A percentile compares a stretch with the other conserved stretches of the same genome.
phyloP scores from a whole-genome alignment of 345 rosid genomes.

The Rhodomyrtus tomentosa region DNA sequence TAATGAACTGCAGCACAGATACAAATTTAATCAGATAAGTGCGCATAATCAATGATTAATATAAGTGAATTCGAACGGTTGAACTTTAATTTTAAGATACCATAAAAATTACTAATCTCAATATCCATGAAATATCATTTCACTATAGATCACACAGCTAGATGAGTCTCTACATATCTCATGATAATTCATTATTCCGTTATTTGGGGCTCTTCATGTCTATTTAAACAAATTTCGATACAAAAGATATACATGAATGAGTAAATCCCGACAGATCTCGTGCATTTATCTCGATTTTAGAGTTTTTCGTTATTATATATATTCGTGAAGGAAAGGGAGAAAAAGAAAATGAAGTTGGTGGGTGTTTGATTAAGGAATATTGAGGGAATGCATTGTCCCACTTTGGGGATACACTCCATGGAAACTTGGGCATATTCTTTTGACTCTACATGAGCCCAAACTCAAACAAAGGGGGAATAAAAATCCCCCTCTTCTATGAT shows the following conservation, averaged over 20 bases:
- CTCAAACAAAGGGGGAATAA: not conserved
- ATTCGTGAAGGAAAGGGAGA: not conserved
- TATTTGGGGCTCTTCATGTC: not conserved
- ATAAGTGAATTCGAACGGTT: not conserved
- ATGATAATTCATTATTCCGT: not conserved
- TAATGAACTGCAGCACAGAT: not conserved
- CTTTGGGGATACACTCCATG: conserved; percentile 11
- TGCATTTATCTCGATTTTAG: not conserved
- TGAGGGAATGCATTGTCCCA: conserved; percentile 9
- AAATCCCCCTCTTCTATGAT: not conserved
- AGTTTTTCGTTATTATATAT: not conserved
- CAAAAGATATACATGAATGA: not conserved
- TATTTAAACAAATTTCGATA: not conserved
- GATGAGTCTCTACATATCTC: not conserved
- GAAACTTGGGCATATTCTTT: conserved; percentile 2
- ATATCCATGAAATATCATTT: not conserved
- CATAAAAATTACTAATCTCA: not conserved
- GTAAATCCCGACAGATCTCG: not conserved
- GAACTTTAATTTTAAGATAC: not conserved
- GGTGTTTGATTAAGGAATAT: not conserved
- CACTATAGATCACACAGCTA: not conserved
- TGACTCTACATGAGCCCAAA: not conserved
- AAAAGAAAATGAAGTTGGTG: not conserved
- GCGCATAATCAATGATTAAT: not conserved
- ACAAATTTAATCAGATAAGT: not conserved